Base-by-base conservation (phyloP, 306 rosid species). In the Corylus avellana region DNA sequence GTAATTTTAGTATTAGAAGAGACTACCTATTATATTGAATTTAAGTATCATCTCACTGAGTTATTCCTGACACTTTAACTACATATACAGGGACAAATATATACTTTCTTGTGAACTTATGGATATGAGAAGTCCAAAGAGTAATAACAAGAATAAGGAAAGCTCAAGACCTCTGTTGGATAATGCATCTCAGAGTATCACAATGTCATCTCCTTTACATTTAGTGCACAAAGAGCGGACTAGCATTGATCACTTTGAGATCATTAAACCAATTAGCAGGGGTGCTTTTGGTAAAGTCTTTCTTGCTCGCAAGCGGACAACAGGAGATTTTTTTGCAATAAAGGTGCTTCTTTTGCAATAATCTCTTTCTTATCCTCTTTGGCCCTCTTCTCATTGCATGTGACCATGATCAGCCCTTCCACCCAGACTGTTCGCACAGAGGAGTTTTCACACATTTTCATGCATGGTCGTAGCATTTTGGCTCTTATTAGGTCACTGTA, bases 271-370 rank as follows among this genome's bases (percentile, higher is more conserved):
- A 68, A 68, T 68, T 68, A 68, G 51, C 53, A 68, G 72, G 53
- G 72, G 72, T 68, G 72, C 72, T n/a, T 68, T 68, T 68, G 72
- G 72, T 68, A 68, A 44, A 68, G 72, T 68, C 50, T 68, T 68
- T 68, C 72, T 68, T 68, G 51, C 72, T 8, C 72, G 72, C 14
- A 68, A 68, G 72, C 50, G 72, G 72, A 42, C 72, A 17, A 68
- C 72, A 7, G 72, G 72, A 18, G 72, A 68, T 68, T 68, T 68
- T 68, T 68, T 68, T 4, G 72, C 72, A 42, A 68, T 68, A 68
- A 68, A 68, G 72, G 72, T 68, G n/a, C 13, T 18, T 20, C 48
- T 67, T 68, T 18, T 2, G 12, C 44, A 18, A 7, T 48, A 68
- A 39, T 1, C 18, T 10, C 37, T 59, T 3, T 59, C 66, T 18